A percentile compares a stretch with the other conserved stretches of the same genome.
phyloP scores from a whole-genome alignment of 352 stramenopile species.

The Phytopythium sindhum region DNA sequence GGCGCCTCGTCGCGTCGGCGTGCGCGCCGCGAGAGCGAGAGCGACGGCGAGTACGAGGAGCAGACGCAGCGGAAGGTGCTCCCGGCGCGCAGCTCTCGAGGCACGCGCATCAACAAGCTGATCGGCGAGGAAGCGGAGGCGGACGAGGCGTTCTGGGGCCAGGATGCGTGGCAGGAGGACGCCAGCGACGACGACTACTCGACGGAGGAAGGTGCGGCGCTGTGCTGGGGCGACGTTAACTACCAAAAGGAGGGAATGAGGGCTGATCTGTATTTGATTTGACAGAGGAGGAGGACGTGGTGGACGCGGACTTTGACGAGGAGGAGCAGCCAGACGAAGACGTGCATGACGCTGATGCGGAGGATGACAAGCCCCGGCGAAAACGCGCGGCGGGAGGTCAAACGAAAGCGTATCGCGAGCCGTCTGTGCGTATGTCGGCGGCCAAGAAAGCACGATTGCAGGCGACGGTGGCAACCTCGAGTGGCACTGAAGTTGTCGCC shows the following conservation, averaged over 20 bases:
- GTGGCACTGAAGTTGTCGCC: slow-evolving; percentile 19
- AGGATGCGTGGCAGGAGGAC: slow-evolving; percentile 83
- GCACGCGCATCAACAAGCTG: slow-evolving; percentile 79
- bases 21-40: slow-evolving; percentile 2
- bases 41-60: slow-evolving; percentile 4
- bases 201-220: slow-evolving; percentile 70
- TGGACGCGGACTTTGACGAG: slow-evolving; percentile 88
- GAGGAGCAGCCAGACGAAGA: slow-evolving; percentile 80
- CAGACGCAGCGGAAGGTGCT: slow-evolving; percentile 34
- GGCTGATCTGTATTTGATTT: slow-evolving; percentile 1
- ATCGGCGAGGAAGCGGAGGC: slow-evolving; percentile 85
- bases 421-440: slow-evolving; percentile 4
- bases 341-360: slow-evolving; percentile 61
- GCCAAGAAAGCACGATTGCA: slow-evolving; percentile 9
- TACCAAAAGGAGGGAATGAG: not conserved
- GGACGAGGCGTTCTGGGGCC: slow-evolving; percentile 85
- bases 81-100: slow-evolving; percentile 59
- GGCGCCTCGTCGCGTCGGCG: not conserved
- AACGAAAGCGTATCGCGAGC: slow-evolving; percentile 29
- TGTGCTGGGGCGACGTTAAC: too few species aligned
- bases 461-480: slow-evolving; percentile 8
- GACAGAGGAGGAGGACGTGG: slow-evolving; percentile 84
- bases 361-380: slow-evolving; percentile 27
- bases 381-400: slow-evolving; percentile 20
- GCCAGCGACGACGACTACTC: slow-evolving; percentile 86